Evolutionary conservation across 495 filamentous ascomycete species (phyloP), one percentile per base, ranked within the genome.

Genomic region (Lasiosphaeris hirsuta): DNA sequence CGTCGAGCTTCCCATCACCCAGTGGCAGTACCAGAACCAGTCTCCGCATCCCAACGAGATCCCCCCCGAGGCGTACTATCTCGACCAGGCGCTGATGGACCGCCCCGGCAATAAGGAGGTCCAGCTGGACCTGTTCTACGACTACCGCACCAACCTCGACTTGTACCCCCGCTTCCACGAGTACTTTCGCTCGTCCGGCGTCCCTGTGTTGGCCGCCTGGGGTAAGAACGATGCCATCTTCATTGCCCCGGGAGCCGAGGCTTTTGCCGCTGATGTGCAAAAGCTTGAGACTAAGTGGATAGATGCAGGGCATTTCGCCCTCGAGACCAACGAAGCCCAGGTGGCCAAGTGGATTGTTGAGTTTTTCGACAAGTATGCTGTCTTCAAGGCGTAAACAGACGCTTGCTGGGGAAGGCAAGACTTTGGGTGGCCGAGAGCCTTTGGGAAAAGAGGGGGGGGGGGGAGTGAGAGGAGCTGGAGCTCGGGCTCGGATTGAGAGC

Each of bases 231-330:
- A 87, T 70, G 60, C 52, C 7, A 75, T 82, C 30, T 89, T 88
- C 63, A 65, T 84, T 2, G 61, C 77, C 1, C 55, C 75, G 1
- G 86, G 84, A 0, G 85, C 84, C 7, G 78, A 86, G 63, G 84
- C 84, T 1, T 88, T 79, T 53, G 79, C 74, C 61, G 74, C 62
- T 34, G 85, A 87, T 72, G 57, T 82, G 13, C 69, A 74, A 19
- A 66, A 77, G 7, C 73, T 80, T 10, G 77, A 84, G 64, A 62
- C 82, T 8, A 66, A 73, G 47, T 66, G 82, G 43, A 54, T 86
- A 44, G 82, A 89, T 68, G 79, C 77, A 0, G 82, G 82, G 0
- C 85, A 88, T 69, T 86, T 87, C 73, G 83, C 83, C 14, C 64
- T 83, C 1, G 83, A 87, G 73, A 83, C 71, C 1, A 74, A 86